Evolutionary conservation across 805 yeast species (phyloP).

Genomic region (Kluyveromyces lactis): DNA sequence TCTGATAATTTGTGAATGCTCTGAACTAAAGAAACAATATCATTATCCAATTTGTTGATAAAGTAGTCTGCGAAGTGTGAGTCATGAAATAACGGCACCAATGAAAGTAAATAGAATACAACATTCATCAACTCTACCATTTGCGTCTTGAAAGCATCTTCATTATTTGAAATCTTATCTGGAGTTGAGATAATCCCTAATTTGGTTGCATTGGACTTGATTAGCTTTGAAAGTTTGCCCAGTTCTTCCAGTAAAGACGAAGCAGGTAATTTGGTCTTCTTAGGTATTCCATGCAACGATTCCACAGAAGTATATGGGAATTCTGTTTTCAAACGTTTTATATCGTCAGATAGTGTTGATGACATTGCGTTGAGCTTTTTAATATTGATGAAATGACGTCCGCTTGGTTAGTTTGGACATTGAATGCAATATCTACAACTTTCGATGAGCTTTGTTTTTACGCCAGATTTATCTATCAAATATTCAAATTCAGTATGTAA

Average conservation of each 20-base stretch:
- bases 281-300: slow-evolving; percentile 15
- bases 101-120: slow-evolving; percentile 18
- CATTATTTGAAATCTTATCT: slow-evolving; percentile 14
- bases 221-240: slow-evolving; percentile 46
- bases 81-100: slow-evolving; percentile 24
- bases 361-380: no score
- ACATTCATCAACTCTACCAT: slow-evolving; percentile 20
- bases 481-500: no score
- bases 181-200: slow-evolving; percentile 31
- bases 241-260: slow-evolving; percentile 39
- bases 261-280: slow-evolving; percentile 19
- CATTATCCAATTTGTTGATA: slow-evolving; percentile 14
- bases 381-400: no score
- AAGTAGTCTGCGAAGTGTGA: slow-evolving; percentile 15
- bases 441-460: no score
- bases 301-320: slow-evolving; percentile 12
- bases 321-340: neutral
- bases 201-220: slow-evolving; percentile 72
- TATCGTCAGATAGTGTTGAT: neutral
- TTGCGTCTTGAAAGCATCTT: slow-evolving; percentile 18
- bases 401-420: no score
- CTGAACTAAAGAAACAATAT: neutral
- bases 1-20: slow-evolving; percentile 2
- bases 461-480: no score
- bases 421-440: no score